These are phyloP conservation scores for Trapa bicornis DNA, from an alignment of 345 rosid species.

Conservation along the genomic window DNA sequence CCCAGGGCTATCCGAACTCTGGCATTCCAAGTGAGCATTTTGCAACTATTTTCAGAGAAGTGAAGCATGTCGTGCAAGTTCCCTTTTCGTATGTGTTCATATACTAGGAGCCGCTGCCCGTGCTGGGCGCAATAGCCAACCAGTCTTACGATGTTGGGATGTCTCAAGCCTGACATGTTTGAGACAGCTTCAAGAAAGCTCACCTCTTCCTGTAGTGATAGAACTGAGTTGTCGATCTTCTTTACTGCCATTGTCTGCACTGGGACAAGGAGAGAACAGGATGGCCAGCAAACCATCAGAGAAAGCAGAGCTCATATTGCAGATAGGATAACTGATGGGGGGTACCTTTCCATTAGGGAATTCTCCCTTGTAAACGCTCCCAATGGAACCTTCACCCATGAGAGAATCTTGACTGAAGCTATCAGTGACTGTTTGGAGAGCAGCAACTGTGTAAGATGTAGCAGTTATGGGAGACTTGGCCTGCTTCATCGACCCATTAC, in stretches of 20 bases:
- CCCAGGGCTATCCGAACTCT: constrained; percentile 98
- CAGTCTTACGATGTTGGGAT: constrained; percentile 75
- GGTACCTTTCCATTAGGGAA: constrained; percentile 80
- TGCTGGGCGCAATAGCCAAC: constrained; percentile 90
- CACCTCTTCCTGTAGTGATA: constrained; percentile 89
- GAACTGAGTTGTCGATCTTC: constrained; percentile 88
- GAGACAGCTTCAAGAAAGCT: constrained; percentile 83
- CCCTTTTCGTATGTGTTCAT: constrained; percentile 67
- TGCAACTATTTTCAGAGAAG: constrained; percentile 60
- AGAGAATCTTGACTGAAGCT: constrained; percentile 91
- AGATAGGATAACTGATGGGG: neutral
- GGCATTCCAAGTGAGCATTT: constrained; percentile 72
- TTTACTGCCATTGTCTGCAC: constrained; percentile 67
- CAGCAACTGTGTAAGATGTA: constrained; percentile 65
- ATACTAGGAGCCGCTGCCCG: constrained; percentile 91
- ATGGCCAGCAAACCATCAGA: neutral
- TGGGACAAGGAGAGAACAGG: neutral
- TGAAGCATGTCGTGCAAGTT: constrained; percentile 82
- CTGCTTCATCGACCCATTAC: constrained; percentile 59
- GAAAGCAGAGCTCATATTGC: no score
- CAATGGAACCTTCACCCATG: constrained; percentile 93
- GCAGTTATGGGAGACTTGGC: constrained; percentile 71
- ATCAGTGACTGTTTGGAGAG: constrained; percentile 80
- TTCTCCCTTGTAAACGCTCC: constrained; percentile 93
- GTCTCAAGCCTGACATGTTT: constrained; percentile 86